Percentiles rank a stretch among this genome's conserved stretches.
Conservation (phyloP, 225 moss, liverwort and hornwort species). For the Lunularia cruciata region DNA sequence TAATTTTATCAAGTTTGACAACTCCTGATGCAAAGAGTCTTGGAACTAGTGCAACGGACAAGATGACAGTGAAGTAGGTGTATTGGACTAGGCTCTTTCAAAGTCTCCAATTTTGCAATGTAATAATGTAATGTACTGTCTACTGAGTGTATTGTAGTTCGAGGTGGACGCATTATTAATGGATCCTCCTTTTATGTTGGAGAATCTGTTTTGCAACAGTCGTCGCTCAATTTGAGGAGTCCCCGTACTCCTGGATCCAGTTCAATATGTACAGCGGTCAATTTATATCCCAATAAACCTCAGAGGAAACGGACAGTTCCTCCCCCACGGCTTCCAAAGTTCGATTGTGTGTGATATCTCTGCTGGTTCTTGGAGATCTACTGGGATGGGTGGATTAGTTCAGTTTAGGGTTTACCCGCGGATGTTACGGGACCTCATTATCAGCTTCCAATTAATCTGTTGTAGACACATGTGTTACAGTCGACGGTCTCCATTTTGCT, state of each 20-base stretch:
- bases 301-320: too few relatives aligned
- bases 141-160: conserved; percentile 6
- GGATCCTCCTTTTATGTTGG: not conserved
- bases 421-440: too few relatives aligned
- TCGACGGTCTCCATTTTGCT: too few relatives aligned
- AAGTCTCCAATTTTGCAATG: conserved; percentile 9
- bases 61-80: not conserved
- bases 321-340: too few relatives aligned
- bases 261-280: not conserved
- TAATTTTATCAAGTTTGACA: conserved; percentile 45
- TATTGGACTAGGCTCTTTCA: not conserved
- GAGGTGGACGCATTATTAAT: not conserved
- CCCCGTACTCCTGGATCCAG: not conserved
- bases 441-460: too few relatives aligned
- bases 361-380: too few relatives aligned
- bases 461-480: too few relatives aligned
- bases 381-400: too few relatives aligned
- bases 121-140: not conserved
- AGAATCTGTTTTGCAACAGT: not conserved
- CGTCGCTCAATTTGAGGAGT: conserved; percentile 3
- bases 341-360: too few relatives aligned
- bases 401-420: too few relatives aligned
- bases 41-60: not conserved
- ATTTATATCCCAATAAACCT: too few relatives aligned
- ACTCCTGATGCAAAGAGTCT: conserved; percentile 15